Evolutionary conservation across 2,329 filamentous ascomycete species (phyloP).

Genomic region (Cordyceps javanica): DNA sequence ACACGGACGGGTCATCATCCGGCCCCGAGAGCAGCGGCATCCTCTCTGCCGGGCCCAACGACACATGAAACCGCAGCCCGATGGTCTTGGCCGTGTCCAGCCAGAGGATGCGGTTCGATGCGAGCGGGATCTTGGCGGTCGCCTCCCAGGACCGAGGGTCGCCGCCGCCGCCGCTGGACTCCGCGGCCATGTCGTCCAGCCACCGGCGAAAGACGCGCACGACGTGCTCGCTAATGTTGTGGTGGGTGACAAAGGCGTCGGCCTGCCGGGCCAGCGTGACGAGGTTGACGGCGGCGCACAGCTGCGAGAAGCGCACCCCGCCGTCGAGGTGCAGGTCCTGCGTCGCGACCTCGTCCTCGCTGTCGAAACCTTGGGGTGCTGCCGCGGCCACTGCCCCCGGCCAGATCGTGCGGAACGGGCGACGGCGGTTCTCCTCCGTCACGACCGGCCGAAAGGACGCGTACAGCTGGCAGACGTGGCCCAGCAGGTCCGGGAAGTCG

Average conservation of each 20-base stretch:
- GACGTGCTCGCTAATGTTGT: constrained; percentile 61
- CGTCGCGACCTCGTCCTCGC: constrained; percentile 29
- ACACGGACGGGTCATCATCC: constrained; percentile 61
- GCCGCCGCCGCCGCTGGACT: neutral
- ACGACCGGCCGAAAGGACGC: constrained; percentile 63
- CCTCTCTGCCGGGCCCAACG: constrained; percentile 25
- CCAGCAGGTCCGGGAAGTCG: too few species aligned
- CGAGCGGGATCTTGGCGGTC: constrained; percentile 11
- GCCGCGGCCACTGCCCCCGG: neutral
- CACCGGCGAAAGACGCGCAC: constrained; percentile 68
- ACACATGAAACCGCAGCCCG: constrained; percentile 62
- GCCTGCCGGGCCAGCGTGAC: constrained; percentile 55
- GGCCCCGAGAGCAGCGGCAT: constrained; percentile 49
- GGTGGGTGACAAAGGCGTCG: constrained; percentile 59
- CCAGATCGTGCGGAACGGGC: constrained; percentile 21
- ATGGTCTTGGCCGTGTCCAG: constrained; percentile 54
- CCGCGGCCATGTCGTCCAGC: constrained; percentile 48
- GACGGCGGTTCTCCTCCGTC: constrained; percentile 43
- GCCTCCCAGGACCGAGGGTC: constrained; percentile 12
- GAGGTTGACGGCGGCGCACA: constrained; percentile 62
- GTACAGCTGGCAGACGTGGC: constrained; percentile 53
- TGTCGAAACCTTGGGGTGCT: constrained; percentile 13
- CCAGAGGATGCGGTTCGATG: constrained; percentile 54
- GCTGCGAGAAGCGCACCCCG: constrained; percentile 67
- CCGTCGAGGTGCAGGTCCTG: constrained; percentile 61